These are phyloP conservation scores for Lentinula detonsa DNA, from an alignment of 768 basidiomycete species.

Conservation along the genomic window DNA sequence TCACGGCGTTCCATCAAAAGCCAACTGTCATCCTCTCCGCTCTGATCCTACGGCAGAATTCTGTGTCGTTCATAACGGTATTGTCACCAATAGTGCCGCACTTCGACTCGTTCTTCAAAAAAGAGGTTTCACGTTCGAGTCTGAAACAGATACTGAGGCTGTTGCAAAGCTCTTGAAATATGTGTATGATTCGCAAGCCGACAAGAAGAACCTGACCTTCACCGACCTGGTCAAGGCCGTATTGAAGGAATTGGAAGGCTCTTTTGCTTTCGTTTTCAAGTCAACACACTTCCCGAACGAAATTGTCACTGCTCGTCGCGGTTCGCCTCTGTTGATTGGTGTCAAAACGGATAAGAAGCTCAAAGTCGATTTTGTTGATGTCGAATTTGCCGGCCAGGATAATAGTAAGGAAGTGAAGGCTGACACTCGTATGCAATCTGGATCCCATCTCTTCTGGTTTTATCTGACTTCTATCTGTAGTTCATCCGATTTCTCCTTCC, in stretches of 20 bases:
- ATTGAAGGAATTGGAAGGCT: conserved; percentile 95
- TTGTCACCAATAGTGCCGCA: conserved; percentile 90
- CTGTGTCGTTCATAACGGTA: conserved; percentile 95
- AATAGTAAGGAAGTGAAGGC: conserved; percentile 37
- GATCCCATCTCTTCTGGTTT: background rate
- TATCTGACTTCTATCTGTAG: conserved; percentile 14
- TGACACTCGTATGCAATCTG: conserved; percentile 32
- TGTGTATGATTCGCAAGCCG: conserved; percentile 88
- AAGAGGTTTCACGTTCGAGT: conserved; percentile 89
- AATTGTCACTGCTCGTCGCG: conserved; percentile 92
- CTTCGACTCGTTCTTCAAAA: conserved; percentile 92
- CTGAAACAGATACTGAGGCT: conserved; percentile 97
- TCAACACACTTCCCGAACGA: conserved; percentile 93
- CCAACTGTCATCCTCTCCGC: conserved; percentile 94
- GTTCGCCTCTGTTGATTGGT: conserved; percentile 93
- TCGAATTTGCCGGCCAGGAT: conserved; percentile 84
- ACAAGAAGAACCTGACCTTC: conserved; percentile 81
- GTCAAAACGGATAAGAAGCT: conserved; percentile 99
- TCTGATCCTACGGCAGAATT: conserved; percentile 81
- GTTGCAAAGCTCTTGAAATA: conserved; percentile 96
- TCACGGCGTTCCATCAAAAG: conserved; percentile 81
- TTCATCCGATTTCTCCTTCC: conserved; percentile 47
- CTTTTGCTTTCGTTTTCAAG: conserved; percentile 99
- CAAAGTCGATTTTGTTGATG: conserved; percentile 99
- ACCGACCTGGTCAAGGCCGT: conserved; percentile 92